phyloP scores from a whole-genome alignment of 1,284 basidiomycete species.

The Gomphus sp. region DNA sequence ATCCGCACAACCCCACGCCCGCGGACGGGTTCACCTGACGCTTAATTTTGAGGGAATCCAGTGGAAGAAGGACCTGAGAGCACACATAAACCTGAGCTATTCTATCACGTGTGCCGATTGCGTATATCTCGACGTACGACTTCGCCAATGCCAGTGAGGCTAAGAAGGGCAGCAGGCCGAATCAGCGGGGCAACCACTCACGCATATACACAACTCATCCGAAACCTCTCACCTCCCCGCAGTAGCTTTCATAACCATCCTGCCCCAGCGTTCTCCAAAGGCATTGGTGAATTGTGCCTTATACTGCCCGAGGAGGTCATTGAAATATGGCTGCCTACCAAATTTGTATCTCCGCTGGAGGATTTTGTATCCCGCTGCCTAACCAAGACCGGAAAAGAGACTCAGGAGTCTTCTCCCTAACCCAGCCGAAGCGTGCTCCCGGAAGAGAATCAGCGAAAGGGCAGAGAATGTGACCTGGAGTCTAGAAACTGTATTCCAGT shows the following conservation, averaged over 20 bases:
- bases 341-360: slow-evolving; percentile 96
- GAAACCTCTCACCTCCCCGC: slow-evolving; percentile 71
- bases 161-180: slow-evolving; percentile 21
- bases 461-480: slow-evolving; percentile 51
- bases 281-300: slow-evolving; percentile 69
- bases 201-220: background rate
- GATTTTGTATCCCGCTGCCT: slow-evolving; percentile 22
- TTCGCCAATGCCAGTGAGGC: slow-evolving; percentile 25
- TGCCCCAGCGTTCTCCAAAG: slow-evolving; percentile 95
- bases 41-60: too few species aligned
- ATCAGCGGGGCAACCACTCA: background rate
- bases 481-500: background rate
- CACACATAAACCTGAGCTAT: slow-evolving; percentile 26
- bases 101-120: background rate
- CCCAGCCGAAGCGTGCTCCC: slow-evolving; percentile 69
- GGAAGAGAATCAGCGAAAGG: slow-evolving; percentile 79
- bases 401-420: slow-evolving; percentile 73
- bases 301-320: slow-evolving; percentile 76
- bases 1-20: slow-evolving; percentile 88
- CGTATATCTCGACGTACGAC: slow-evolving; percentile 49
- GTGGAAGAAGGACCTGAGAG: slow-evolving; percentile 26
- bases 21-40: slow-evolving; percentile 53
- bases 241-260: slow-evolving; percentile 91
- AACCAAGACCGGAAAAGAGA: slow-evolving; percentile 43
- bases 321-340: slow-evolving; percentile 97